Base-by-base conservation (phyloP, 2,329 filamentous ascomycete species). In the Diplocarpon rosae region DNA sequence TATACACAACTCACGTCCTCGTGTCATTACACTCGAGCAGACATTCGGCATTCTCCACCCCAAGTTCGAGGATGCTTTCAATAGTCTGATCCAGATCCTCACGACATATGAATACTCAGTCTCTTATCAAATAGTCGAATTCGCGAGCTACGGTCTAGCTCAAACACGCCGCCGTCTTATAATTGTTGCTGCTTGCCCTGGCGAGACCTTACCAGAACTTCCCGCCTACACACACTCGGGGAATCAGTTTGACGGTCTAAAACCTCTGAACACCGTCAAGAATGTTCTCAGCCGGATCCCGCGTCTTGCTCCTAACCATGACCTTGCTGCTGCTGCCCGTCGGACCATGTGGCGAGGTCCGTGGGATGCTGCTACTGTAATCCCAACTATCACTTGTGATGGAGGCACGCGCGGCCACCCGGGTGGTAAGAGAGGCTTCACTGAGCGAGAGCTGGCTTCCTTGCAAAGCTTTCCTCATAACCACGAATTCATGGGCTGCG, bases 21-120 rank as follows among this genome's bases (percentile, higher is more conserved):
- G 85, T 0, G 59, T 90, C 0, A 72, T 85, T 1, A 92, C 85
- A 0, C 65, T 92, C 1, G 86, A 93, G 54, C 81, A 93, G 55
- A 88, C 85, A 0, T 78, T 75, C 37, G 85, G 84, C 0, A 70
- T 92, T 0, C 5, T 51, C 0, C 67, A 71, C 15, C 32, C 43
- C 0, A 49, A 44, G 14, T 46, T 49, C 15, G 31, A 31, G 9
- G 10, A 15, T 1, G 37, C 35, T 31, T 54, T 56, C 15, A 48
- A 53, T 14, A 14, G 33, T 2, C 61, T 89, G 0, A 64, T 92
- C 2, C 64, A 71, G 17, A 74, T 78, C 12, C 79, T 88, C 44
- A 77, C 81, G 0, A 63, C 72, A 2, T 61, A 70, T 12, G 77
- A 77, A 0, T 92, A 84, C 57, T 85, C 79, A 0, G 67, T 89